phyloP scores from a whole-genome alignment of 75 land plant genomes.

The Adiantum capillusveneris region DNA sequence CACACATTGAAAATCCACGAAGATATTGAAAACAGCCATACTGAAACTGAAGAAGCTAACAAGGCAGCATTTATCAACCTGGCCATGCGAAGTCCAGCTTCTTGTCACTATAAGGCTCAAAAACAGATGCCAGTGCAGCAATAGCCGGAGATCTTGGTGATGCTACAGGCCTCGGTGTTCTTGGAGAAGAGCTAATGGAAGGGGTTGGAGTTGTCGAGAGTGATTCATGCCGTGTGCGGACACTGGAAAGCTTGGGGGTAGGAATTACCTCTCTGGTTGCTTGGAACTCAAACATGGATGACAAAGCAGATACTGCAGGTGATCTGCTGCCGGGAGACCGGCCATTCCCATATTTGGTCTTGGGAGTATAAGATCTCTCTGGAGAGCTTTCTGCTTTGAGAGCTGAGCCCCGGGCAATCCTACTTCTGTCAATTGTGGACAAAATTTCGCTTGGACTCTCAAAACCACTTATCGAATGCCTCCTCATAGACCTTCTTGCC shows the following conservation, averaged over 20 bases:
- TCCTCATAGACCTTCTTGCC: too few relatives aligned
- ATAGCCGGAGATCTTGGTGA: conserved; percentile 47
- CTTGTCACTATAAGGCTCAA: conserved; percentile 35
- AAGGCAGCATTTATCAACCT: neutral
- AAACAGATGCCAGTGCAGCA: conserved; percentile 47
- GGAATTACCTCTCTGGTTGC: neutral
- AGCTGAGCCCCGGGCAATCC: too few relatives aligned
- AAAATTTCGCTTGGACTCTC: too few relatives aligned
- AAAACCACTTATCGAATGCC: too few relatives aligned
- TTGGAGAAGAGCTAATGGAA: conserved; percentile 17
- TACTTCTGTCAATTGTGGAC: too few relatives aligned
- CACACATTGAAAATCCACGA: too few relatives aligned
- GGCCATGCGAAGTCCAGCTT: conserved; percentile 17
- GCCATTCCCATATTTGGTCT: neutral
- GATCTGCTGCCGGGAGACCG: neutral
- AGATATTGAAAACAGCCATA: too few relatives aligned
- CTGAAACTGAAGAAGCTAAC: too few relatives aligned
- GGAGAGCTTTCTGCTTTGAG: neutral
- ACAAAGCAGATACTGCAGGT: neutral
- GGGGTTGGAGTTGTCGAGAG: neutral
- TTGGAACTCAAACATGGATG: conserved; percentile 7
- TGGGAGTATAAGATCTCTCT: neutral
- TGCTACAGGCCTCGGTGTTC: conserved; percentile 24
- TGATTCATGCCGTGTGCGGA: neutral
- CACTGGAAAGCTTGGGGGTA: neutral